Base-by-base conservation (phyloP, 1,284 basidiomycete genomes). In the Malassezia dermatis region DNA sequence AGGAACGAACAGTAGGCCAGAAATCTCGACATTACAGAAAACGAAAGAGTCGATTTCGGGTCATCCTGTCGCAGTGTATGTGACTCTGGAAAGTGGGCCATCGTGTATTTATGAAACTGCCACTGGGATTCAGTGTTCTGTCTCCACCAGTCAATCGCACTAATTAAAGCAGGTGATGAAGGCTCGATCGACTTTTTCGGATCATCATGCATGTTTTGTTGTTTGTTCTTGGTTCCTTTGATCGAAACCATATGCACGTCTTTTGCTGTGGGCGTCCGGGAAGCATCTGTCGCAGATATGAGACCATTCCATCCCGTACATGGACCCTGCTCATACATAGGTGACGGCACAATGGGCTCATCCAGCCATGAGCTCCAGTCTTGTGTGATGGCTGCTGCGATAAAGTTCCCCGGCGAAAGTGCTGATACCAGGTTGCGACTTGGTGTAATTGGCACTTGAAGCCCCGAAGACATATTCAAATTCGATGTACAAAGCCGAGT, bases 281-380 rank as follows among this genome's bases (percentile, higher is more conserved):
- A 41, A 10, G 32, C 17, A 43, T 57, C 55, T 8, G 40, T 31
- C 1, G 27, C 39, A 15, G 55, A 37, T 30, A 13, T 8, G 24
- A 57, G 35, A 12, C 55, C 50, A 19, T 28, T 52, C 55, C 55
- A 57, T 0, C 55, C 55, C 1, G 55, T 57, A 42, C 65, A 64
- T 5, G 71, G 64, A 1, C 71, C 71, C 53, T 62, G 62, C 24
- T 66, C 63, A 30, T 72, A 71, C 47, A 72, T 47, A 1, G 71
- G 69, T 10, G 71, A 72, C 4, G 71, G 69, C 3, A 71, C 63
- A 3, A 73, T 65, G 2, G 71, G 68, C 44, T 73, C 71, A 23
- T 65, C 69, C 11, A 73, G 66, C 71, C 71, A 73, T 12, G 65
- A 58, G 0, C 64, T 66, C n/a, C 71, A 59, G 34, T 72, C 68